Evolutionary conservation across 108 stramenopile species (phyloP), one percentile per base, ranked within the genome.

Genomic region (Skeletonema menzelii): DNA sequence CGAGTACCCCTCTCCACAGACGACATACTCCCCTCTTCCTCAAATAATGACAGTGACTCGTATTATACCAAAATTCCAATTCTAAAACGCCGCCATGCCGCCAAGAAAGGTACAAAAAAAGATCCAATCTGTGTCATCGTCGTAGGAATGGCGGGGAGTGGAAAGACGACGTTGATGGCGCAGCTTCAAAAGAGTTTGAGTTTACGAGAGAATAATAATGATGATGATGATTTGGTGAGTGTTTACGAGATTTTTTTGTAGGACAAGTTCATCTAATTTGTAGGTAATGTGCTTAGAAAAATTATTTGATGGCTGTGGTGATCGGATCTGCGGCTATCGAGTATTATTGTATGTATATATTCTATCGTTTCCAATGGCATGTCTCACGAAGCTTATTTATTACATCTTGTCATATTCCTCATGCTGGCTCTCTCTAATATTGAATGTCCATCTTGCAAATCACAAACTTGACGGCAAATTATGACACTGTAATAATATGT

Each of bases 81-180:
- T 55, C 44, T 75, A 6, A 65, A 75, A 75, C 74, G 74, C 8
- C 74, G 74, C 32, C n/a, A n/a, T n/a, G 66, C 74, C 17, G 44
- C 8, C 7, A 68, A n/a, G 65, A 68, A 24, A 59, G 66, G 12
- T 63, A 56, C 42, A 14, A 70, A 44, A 75, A 84, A 55, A 27
- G 74, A 85, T 49, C 94, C 94, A 8, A 84, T 88, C 42, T 90
- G 89, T 74, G 84, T 93, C 15, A 79, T 97, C 56, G 80, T 96
- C 5, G 90, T 96, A 0, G 97, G 97, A 31, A 97, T 97, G 97
- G 97, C 97, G 5, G 97, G 97, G 0, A 82, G 82, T 38, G 97
- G 97, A 11, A 97, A 97, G 75, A 94, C 95, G 1, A 95, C 95
- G 3, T 73, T 96, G 14, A 85, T 96, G 85, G 72, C 87, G 1